A percentile compares a stretch with the other conserved stretches of the same genome.
phyloP scores from a whole-genome alignment of 2,329 filamentous ascomycete species.

The Aspergillus eucalypticola region DNA sequence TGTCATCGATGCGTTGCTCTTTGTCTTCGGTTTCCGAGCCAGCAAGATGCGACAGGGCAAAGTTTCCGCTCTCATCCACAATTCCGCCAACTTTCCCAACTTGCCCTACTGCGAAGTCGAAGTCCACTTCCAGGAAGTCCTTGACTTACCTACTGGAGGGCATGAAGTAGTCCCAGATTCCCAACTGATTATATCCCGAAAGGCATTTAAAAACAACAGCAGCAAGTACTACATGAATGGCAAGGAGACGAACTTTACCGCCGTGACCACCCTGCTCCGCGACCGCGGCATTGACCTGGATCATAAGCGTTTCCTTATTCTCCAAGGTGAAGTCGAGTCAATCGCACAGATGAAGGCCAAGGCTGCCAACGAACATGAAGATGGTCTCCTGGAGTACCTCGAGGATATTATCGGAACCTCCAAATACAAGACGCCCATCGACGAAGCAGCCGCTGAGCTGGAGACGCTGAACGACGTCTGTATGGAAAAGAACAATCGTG shows the following conservation, averaged over 20 bases:
- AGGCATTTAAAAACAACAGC: constrained; percentile 95
- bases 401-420: constrained; percentile 99
- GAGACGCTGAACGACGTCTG: constrained; percentile 94
- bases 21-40: constrained; percentile 98
- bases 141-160: constrained; percentile 77
- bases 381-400: constrained; percentile 91
- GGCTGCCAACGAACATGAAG: constrained; percentile 90
- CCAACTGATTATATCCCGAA: constrained; percentile 81
- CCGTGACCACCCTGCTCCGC: constrained; percentile 81
- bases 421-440: constrained; percentile 96
- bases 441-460: constrained; percentile 86
- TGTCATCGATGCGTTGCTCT: constrained; percentile 95
- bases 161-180: constrained; percentile 80
- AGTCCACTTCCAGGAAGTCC: constrained; percentile 93
- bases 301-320: constrained; percentile 95
- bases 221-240: constrained; percentile 98
- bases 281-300: constrained; percentile 92
- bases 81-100: constrained; percentile 83
- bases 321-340: constrained; percentile 97
- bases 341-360: constrained; percentile 99
- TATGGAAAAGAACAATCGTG: constrained; percentile 88
- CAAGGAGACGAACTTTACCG: constrained; percentile 86
- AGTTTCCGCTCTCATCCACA: constrained; percentile 95
- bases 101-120: constrained; percentile 92
- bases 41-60: constrained; percentile 99